Conservation (phyloP, 2,329 filamentous ascomycete species). For the Elsinoe australis region DNA sequence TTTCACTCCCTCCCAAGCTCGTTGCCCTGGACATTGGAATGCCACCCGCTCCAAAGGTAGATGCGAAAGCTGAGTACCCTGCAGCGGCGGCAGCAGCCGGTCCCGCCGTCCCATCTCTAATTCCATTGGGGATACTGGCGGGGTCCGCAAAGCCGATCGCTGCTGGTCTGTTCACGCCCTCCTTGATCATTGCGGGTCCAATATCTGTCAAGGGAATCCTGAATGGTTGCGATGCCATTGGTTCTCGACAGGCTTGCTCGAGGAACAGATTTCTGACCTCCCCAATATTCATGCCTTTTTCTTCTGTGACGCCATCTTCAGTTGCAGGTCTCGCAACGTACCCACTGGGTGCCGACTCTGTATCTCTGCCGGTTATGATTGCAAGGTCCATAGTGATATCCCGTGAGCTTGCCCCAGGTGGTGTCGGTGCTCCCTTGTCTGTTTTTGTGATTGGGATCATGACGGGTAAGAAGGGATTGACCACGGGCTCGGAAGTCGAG, state of each 20-base stretch:
- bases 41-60: constrained; percentile 24
- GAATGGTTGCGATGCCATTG: constrained; percentile 26
- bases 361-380: constrained; percentile 36
- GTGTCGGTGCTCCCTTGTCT: constrained; percentile 43
- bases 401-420: constrained; percentile 35
- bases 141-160: constrained; percentile 30
- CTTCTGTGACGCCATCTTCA: constrained; percentile 12
- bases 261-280: constrained; percentile 27
- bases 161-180: constrained; percentile 29
- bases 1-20: constrained; percentile 23
- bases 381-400: constrained; percentile 45
- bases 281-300: constrained; percentile 23
- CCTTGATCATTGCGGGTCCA: constrained; percentile 29
- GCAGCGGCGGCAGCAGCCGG: constrained; percentile 21
- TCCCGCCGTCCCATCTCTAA: constrained; percentile 21
- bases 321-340: constrained; percentile 10
- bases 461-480: constrained; percentile 40
- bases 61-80: constrained; percentile 23
- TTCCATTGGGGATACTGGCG: constrained; percentile 15
- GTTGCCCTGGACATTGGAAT: constrained; percentile 26
- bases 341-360: constrained; percentile 19
- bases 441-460: constrained; percentile 41
- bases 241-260: constrained; percentile 29
- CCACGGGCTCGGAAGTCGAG: constrained; percentile 26
- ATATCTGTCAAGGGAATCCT: constrained; percentile 30